Base-by-base conservation (phyloP, 345 rosid species). In the Raphanus raphanistrum region DNA sequence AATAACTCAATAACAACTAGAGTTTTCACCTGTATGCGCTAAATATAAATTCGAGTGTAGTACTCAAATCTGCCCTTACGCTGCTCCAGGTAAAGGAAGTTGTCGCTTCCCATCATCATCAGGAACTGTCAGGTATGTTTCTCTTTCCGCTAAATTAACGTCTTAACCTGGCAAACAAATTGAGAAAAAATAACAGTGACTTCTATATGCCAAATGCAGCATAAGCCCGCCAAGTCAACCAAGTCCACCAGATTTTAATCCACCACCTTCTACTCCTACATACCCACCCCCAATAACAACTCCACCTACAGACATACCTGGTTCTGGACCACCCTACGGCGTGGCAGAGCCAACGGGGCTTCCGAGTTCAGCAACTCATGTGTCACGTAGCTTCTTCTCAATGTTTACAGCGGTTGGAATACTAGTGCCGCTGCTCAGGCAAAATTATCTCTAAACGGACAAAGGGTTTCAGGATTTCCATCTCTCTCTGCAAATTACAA, bases 301-400 rank as follows among this genome's bases (percentile, higher is more conserved):
- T 45, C 88, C 90, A 57, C 28, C 80, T 5, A 67, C 82, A 35
- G 83, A 79, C 12, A 75, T 68, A 60, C 87, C 94, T 16, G 84
- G 87, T 41, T 84, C 87, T 45, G 83, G 90, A 58, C 63, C 89
- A 48, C 79, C 84, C 25, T 92, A 64, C 4, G 95, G 97, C 2
- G 86, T 87, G 50, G 90, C 89, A 60, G 97, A 87, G 83, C 98
- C 99, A 68, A 84, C 91, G 8, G 91, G 97, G 52, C 83, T 80
- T 62, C 98, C 98, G 35, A 94, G 78, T 85, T 89, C 97, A 62
- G 91, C 98, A 72, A 79, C 79, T 76, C 69, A 81, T 26, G 45
- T 82, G 36, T 81, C 90, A 50, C 71, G 68, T 78, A 78, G 82
- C 83, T 70, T 76, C 50, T 72, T 83, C 72, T 72, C 84, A 74